A percentile compares a stretch with the other conserved stretches of the same genome.
These are phyloP conservation scores for Nakazawaea wyomingensis DNA, from an alignment of 805 yeast species.

Conservation along the genomic window DNA sequence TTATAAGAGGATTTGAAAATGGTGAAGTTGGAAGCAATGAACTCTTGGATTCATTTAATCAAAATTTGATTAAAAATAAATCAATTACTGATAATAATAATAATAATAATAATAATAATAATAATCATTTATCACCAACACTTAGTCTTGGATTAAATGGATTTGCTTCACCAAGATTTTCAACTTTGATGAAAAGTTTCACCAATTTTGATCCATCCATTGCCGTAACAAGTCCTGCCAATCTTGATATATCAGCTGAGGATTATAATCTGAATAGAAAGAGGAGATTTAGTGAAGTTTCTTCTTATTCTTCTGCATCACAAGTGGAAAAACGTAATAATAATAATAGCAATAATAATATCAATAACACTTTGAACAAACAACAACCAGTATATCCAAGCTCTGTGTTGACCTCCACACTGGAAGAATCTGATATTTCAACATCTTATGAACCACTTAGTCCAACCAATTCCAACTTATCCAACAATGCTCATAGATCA, in stretches of 20 bases:
- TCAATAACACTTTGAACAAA: too few species aligned
- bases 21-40: constrained; percentile 1
- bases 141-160: neutral
- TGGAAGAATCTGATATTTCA: neutral
- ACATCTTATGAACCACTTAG: constrained; percentile 6
- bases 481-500: neutral
- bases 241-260: constrained; percentile 16
- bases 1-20: constrained; percentile 1
- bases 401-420: neutral
- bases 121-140: constrained; percentile 2
- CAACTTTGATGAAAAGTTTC: constrained; percentile 23
- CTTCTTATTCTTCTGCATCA: neutral
- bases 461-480: constrained; percentile 1
- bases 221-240: constrained; percentile 22
- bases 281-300: constrained; percentile 11
- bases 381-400: constrained; percentile 6
- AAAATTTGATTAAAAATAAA: constrained; percentile 1
- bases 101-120: too few species aligned
- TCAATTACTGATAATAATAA: too few species aligned
- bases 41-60: constrained; percentile 3
- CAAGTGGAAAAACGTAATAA: constrained; percentile 1
- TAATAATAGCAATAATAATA: too few species aligned
- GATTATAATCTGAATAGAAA: neutral
- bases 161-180: constrained; percentile 22
- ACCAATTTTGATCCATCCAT: constrained; percentile 21